A percentile compares a stretch with the other conserved stretches of the same genome.
Evolutionary conservation across 2,329 filamentous ascomycete genomes (phyloP).

Genomic region (Colletotrichum shisoi): DNA sequence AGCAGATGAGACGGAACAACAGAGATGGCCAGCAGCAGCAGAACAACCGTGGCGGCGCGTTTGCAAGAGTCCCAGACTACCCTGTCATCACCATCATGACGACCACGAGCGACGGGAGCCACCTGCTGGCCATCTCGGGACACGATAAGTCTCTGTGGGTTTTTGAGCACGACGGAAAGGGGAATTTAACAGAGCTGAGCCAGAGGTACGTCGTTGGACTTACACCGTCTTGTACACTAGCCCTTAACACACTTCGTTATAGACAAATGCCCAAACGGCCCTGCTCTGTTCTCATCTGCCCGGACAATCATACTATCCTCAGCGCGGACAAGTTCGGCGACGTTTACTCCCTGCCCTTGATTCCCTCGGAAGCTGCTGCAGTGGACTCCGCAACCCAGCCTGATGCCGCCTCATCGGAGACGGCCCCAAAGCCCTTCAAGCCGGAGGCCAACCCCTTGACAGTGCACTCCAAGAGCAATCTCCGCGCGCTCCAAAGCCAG

Average conservation of each 20-base stretch:
- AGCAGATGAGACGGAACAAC: conserved; percentile 42
- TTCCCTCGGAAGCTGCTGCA: conserved; percentile 48
- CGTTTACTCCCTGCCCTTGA: conserved; percentile 85
- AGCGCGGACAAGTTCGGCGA: conserved; percentile 96
- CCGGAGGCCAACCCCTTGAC: conserved; percentile 66
- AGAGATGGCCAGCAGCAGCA: conserved; percentile 45
- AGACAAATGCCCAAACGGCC: conserved; percentile 91
- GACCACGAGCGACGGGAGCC: conserved; percentile 67
- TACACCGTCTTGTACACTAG: conserved; percentile 27
- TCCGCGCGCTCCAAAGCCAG: conserved; percentile 67
- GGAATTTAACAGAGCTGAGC: conserved; percentile 71
- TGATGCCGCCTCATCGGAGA: conserved; percentile 3
- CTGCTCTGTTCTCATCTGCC: conserved; percentile 74
- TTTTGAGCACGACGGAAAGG: conserved; percentile 71
- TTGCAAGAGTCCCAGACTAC: conserved; percentile 55
- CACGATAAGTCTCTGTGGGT: conserved; percentile 93
- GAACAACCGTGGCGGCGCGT: conserved; percentile 46
- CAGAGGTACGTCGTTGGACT: conserved; percentile 64
- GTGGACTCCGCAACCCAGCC: conserved; percentile 42
- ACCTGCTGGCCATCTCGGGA: conserved; percentile 81
- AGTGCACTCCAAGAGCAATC: conserved; percentile 71
- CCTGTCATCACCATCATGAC: conserved; percentile 75
- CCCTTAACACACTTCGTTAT: conserved; percentile 44
- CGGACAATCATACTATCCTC: conserved; percentile 76
- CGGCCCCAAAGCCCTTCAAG: conserved; percentile 49